These are phyloP conservation scores for Agarophyton chilense DNA, from an alignment of 23 red algal genomes.

Conservation along the genomic window DNA sequence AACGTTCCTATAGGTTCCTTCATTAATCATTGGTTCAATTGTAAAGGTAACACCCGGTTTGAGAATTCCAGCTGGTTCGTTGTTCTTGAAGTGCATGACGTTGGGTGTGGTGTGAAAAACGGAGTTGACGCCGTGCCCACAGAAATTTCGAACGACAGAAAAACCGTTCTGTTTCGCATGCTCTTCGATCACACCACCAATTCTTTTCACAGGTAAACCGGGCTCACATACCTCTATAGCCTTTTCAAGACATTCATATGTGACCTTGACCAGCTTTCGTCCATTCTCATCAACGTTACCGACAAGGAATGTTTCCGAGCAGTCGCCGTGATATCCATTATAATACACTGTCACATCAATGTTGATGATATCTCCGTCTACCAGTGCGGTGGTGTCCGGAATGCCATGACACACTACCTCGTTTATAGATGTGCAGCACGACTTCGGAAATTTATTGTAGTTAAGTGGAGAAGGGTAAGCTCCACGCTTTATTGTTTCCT, in stretches of 20 bases:
- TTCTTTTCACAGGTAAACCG: slow-evolving; percentile 73
- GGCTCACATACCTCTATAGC: slow-evolving; percentile 90
- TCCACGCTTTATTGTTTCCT: slow-evolving; percentile 70
- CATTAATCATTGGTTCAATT: slow-evolving; percentile 99
- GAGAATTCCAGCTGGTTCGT: slow-evolving; percentile 77
- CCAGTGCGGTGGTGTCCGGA: slow-evolving; percentile 74
- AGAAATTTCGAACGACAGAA: slow-evolving; percentile 89
- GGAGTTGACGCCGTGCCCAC: slow-evolving; percentile 94
- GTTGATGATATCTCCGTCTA: slow-evolving; percentile 97
- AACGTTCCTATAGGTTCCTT: slow-evolving; percentile 69
- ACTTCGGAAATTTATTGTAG: slow-evolving; percentile 96
- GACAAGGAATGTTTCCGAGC: slow-evolving; percentile 95
- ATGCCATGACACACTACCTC: slow-evolving; percentile 99
- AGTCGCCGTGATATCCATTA: slow-evolving; percentile 97
- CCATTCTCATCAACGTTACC: slow-evolving; percentile 75
- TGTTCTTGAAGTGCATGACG: slow-evolving; percentile 90
- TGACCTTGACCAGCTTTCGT: slow-evolving; percentile 72
- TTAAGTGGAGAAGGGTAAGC: slow-evolving; percentile 96
- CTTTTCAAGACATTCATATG: slow-evolving; percentile 83
- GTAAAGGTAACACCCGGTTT: slow-evolving; percentile 91
- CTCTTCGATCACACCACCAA: slow-evolving; percentile 93
- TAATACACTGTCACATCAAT: slow-evolving; percentile 93
- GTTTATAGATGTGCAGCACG: slow-evolving; percentile 97
- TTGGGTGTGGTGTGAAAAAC: slow-evolving; percentile 96
- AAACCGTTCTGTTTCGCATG: slow-evolving; percentile 73